phyloP scores from a whole-genome alignment of 164 flowering plant species.

The Malania oleifera region DNA sequence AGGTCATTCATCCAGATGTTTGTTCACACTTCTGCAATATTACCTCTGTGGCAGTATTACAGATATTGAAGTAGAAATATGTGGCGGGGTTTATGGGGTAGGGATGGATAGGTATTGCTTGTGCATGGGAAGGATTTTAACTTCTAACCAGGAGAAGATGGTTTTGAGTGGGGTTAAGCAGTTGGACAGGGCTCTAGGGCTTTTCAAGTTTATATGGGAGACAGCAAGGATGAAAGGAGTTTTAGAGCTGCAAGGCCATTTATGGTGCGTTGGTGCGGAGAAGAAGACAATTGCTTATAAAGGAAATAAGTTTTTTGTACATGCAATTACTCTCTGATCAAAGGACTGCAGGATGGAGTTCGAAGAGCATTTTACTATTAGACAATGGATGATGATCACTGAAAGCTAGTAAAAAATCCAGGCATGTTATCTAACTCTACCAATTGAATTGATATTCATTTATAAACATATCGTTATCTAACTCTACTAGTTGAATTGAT shows the following conservation, averaged over 20 bases:
- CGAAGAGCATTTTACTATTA: too few relatives aligned
- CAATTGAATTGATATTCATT: too few relatives aligned
- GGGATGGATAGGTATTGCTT: conserved; percentile 30
- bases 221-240: conserved; percentile 51
- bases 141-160: conserved; percentile 57
- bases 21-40: conserved; percentile 67
- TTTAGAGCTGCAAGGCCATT: conserved; percentile 78
- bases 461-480: too few relatives aligned
- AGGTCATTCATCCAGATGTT: conserved; percentile 72
- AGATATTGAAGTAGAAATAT: conserved; percentile 65
- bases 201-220: conserved; percentile 78
- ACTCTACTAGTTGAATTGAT: too few relatives aligned
- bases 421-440: too few relatives aligned
- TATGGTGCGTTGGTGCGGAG: conserved; percentile 65
- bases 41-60: conserved; percentile 57
- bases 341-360: too few relatives aligned
- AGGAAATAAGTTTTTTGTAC: conserved; percentile 56
- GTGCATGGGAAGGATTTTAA: conserved; percentile 68
- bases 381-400: too few relatives aligned
- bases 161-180: conserved; percentile 63
- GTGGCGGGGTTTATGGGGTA: conserved; percentile 49
- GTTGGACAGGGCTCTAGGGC: conserved; percentile 63
- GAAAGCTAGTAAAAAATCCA: too few relatives aligned
- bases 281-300: conserved; percentile 45
- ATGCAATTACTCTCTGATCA: conserved; percentile 40